These are phyloP conservation scores for Arabidopsis thaliana DNA, from an alignment of 345 rosid genomes.

Conservation along the genomic window DNA sequence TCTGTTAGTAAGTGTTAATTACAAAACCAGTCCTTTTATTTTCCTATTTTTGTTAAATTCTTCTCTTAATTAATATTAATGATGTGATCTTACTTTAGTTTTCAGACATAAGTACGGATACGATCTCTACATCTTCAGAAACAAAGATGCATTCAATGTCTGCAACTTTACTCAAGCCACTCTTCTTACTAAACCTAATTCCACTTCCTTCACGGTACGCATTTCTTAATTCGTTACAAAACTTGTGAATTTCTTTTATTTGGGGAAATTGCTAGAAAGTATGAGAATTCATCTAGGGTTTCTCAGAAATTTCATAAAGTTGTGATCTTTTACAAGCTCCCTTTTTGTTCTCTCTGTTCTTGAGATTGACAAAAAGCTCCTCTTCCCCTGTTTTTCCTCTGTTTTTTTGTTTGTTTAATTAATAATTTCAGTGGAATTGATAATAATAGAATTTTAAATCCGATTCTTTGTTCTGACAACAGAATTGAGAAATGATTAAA, in stretches of 20 bases:
- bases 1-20: constrained; percentile 61
- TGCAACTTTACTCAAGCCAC: constrained; percentile 83
- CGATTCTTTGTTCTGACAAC: constrained; percentile 39
- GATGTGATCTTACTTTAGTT: constrained; percentile 47
- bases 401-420: constrained; percentile 11
- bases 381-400: constrained; percentile 28
- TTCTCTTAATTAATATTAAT: neutral
- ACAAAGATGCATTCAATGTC: constrained; percentile 70
- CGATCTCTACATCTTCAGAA: constrained; percentile 86
- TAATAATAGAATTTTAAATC: constrained; percentile 20
- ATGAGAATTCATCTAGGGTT: constrained; percentile 19
- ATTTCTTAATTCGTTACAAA: constrained; percentile 6
- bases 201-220: constrained; percentile 73
- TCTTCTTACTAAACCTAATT: constrained; percentile 71
- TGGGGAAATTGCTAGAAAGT: neutral
- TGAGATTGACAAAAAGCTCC: constrained; percentile 32
- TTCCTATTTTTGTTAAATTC: neutral
- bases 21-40: neutral
- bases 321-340: constrained; percentile 16
- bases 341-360: constrained; percentile 32
- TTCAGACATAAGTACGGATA: constrained; percentile 78
- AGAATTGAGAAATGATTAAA: constrained; percentile 4
- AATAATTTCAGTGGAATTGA: neutral
- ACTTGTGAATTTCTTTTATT: neutral
- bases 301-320: constrained; percentile 30